Evolutionary conservation across 148 eudicot genomes (phyloP).

Genomic region (Nepenthes gracilis): DNA sequence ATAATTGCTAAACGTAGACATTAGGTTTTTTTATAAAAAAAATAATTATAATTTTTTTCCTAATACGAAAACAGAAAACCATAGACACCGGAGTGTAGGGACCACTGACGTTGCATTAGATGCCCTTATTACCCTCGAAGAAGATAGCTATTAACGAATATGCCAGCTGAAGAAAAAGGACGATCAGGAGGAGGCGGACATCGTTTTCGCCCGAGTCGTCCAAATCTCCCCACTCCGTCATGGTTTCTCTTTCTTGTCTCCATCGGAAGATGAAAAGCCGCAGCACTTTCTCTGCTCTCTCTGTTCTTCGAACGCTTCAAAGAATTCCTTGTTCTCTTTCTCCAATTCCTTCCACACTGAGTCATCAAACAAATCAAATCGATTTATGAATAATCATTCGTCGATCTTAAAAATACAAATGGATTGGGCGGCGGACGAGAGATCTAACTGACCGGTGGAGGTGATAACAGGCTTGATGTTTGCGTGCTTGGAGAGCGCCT

Average conservation of each 20-base stretch:
- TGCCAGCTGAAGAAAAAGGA: no score
- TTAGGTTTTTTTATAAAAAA: no score
- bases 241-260: neutral
- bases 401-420: neutral
- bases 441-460: slow-evolving; percentile 33
- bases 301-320: slow-evolving; percentile 29
- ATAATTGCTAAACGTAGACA: no score
- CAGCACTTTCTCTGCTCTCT: neutral
- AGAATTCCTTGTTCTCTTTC: slow-evolving; percentile 56
- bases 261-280: no score
- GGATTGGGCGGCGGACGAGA: neutral
- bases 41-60: no score
- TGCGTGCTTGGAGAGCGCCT: slow-evolving; percentile 57
- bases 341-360: slow-evolving; percentile 55
- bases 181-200: no score
- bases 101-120: no score
- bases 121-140: no score
- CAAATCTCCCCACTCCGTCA: neutral
- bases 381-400: neutral
- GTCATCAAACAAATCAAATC: neutral
- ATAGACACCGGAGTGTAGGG: no score
- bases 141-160: no score
- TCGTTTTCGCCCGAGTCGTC: no score
- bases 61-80: no score
- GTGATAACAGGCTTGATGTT: slow-evolving; percentile 42